Base-by-base conservation (phyloP, 257 asterid species). In the Avicennia marina region DNA sequence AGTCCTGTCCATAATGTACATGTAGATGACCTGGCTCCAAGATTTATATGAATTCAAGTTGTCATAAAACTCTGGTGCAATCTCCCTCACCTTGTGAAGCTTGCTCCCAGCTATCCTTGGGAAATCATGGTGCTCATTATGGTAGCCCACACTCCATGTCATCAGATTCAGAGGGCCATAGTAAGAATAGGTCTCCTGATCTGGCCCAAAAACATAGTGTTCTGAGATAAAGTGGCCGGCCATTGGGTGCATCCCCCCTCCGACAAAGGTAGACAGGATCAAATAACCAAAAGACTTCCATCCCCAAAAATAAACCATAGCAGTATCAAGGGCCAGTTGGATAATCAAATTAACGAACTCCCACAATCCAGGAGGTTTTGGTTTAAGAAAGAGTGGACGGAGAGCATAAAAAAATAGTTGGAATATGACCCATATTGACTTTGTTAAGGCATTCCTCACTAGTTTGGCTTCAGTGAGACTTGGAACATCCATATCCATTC, bases 231-330 rank as follows among this genome's bases (percentile, higher is more conserved):
- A 91, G 66, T 91, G 96, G 22, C 97, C 98, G 0, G 98, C 97
- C 95, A 88, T 83, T 7, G 95, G 98, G 62, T 91, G 98, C 94
- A 91, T 68, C 13, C 98, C 97, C 0, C 98, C 96, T 17, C 98
- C 97, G 22, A 91, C 94, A 11, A 88, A 85, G 0, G 97, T 91
- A 0, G 98, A 91, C 32, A 91, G 73, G 48, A 91, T 88, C 72
- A 91, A 56, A 72, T 91, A 91, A 7, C 78, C 86, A 3, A 91
- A 61, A 10, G 95, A 65, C 56, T 79, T 91, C 96, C 94, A 88
- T 0, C 98, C 87, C 75, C 77, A 88, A 42, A 88, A 71, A 62
- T 81, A 80, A 16, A 83, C 90, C 67, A 91, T 12, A 7, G 70
- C 65, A 3, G 73, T 81, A 72, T 85, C 96, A n/a, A 88, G 86